A percentile compares a stretch with the other conserved stretches of the same genome.
Evolutionary conservation across 306 rosid species (phyloP).

Genomic region (Cercis canadensis): DNA sequence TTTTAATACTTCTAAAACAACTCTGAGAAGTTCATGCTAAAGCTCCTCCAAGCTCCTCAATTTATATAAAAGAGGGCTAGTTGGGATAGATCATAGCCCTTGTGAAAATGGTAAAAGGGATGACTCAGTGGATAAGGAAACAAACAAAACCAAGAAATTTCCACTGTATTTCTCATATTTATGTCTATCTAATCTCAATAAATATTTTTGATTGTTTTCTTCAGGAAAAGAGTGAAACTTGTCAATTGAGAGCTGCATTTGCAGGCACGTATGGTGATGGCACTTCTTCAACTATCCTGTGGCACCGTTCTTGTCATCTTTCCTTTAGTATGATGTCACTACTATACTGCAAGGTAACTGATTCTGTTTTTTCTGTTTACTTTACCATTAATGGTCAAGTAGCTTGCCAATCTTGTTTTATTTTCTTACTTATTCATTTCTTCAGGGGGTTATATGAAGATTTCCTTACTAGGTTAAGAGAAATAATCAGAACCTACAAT

Average conservation of each 20-base stretch:
- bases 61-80: slow-evolving; percentile 48
- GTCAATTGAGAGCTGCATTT: slow-evolving; percentile 56
- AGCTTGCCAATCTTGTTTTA: background rate
- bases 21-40: slow-evolving; percentile 45
- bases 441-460: no score
- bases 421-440: background rate
- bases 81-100: slow-evolving; percentile 7
- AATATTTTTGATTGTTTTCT: slow-evolving; percentile 43
- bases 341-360: slow-evolving; percentile 11
- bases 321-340: slow-evolving; percentile 46
- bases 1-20: slow-evolving; percentile 17
- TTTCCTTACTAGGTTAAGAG: no score
- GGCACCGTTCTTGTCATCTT: slow-evolving; percentile 50
- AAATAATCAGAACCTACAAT: no score
- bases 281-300: slow-evolving; percentile 37
- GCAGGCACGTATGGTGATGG: slow-evolving; percentile 67
- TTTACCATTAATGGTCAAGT: background rate
- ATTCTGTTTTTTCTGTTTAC: slow-evolving; percentile 22
- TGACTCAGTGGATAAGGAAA: slow-evolving; percentile 49
- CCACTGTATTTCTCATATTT: background rate
- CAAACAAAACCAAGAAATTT: slow-evolving; percentile 52
- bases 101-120: slow-evolving; percentile 32
- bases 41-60: slow-evolving; percentile 40
- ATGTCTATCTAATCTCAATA: slow-evolving; percentile 21
- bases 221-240: slow-evolving; percentile 46